A percentile compares a stretch with the other conserved stretches of the same genome.
These are phyloP conservation scores for Venturiaceae sp. DNA, from an alignment of 2,329 filamentous ascomycete species.

Conservation along the genomic window DNA sequence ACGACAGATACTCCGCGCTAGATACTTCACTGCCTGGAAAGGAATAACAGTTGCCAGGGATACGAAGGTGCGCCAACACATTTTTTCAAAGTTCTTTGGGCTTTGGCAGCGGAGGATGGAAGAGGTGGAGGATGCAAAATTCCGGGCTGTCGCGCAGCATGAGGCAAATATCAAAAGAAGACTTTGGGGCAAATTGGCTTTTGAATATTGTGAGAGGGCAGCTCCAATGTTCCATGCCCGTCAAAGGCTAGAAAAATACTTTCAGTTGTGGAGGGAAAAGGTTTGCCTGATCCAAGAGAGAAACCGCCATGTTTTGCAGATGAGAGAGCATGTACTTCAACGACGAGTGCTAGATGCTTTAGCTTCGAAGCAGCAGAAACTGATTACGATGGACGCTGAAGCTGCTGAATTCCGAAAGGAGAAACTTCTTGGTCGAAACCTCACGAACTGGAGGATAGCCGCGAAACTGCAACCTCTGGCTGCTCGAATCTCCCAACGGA, in stretches of 20 bases:
- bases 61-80: constrained; percentile 40
- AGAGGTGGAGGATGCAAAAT: constrained; percentile 23
- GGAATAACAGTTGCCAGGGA: constrained; percentile 54
- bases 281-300: constrained; percentile 3
- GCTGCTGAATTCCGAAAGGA: not conserved
- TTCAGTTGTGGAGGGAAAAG: constrained; percentile 9
- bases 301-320: constrained; percentile 8
- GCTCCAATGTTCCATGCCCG: constrained; percentile 23
- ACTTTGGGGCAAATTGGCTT: constrained; percentile 20
- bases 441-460: not conserved
- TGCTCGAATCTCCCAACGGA: constrained; percentile 31
- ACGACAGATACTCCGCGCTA: constrained; percentile 58
- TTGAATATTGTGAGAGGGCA: constrained; percentile 22
- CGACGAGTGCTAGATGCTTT: constrained; percentile 16
- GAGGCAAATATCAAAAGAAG: constrained; percentile 22
- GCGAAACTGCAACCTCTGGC: not conserved
- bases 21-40: constrained; percentile 61
- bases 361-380: constrained; percentile 5
- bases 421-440: not conserved
- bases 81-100: constrained; percentile 43
- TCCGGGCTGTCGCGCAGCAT: constrained; percentile 19
- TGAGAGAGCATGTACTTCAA: constrained; percentile 16
- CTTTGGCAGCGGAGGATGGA: constrained; percentile 39
- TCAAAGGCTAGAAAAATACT: constrained; percentile 16
- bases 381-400: not conserved